These are phyloP conservation scores for Cercospora zeina DNA, from an alignment of 2,329 filamentous ascomycete genomes.

Conservation along the genomic window DNA sequence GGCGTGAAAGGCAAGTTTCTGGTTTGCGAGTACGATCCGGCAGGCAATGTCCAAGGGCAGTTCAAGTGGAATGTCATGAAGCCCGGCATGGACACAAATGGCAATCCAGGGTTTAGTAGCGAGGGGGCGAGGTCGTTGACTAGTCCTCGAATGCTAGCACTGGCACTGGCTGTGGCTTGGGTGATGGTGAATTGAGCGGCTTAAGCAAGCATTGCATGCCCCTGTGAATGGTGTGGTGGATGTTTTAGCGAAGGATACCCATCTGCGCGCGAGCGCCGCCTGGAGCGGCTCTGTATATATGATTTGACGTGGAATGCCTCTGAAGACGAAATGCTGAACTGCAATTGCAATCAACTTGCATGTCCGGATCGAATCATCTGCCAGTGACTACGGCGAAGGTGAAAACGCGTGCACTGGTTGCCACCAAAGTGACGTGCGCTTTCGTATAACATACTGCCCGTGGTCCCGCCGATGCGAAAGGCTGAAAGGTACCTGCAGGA, in stretches of 20 bases:
- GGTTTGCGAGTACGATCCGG: slow-evolving; percentile 45
- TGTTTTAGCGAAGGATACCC: slow-evolving; percentile 42
- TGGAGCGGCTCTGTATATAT: slow-evolving; percentile 4
- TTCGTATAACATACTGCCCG: too few relatives aligned
- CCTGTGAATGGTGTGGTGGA: neutral
- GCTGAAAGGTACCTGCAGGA: neutral
- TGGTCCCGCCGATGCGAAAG: too few relatives aligned
- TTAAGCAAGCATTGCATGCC: neutral
- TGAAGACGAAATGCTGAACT: neutral
- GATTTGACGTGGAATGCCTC: neutral
- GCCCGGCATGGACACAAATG: slow-evolving; percentile 30
- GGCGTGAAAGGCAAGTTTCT: slow-evolving; percentile 34
- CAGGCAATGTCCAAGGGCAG: slow-evolving; percentile 42
- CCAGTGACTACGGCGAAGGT: too few relatives aligned
- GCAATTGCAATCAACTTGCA: neutral
- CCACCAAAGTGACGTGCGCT: too few relatives aligned
- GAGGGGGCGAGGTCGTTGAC: neutral
- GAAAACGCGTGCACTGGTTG: neutral
- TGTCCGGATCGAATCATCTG: neutral
- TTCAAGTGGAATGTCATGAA: slow-evolving; percentile 42
- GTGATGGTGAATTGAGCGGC: neutral
- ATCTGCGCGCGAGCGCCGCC: slow-evolving; percentile 2
- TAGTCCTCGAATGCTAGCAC: neutral
- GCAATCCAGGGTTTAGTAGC: slow-evolving; percentile 13
- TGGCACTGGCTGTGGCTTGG: slow-evolving; percentile 13